Base-by-base conservation (phyloP, 352 stramenopile genomes). In the Phytophthora pseudosyringae region DNA sequence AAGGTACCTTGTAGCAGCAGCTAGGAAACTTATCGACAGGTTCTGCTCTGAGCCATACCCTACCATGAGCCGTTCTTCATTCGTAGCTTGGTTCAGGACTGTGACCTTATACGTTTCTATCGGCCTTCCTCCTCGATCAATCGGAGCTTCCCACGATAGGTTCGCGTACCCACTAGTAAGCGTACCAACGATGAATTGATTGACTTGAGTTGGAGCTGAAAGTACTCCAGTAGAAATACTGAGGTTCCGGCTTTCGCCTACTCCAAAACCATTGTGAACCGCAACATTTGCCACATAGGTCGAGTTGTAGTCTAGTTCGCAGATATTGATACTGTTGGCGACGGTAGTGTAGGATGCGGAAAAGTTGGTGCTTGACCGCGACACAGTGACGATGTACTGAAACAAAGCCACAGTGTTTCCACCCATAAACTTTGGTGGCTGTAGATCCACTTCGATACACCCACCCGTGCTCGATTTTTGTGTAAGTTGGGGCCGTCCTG, bases 121-220 rank as follows among this genome's bases (percentile, higher is more conserved):
- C 1, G 59, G 9, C 4, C 51, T 13, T 0, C 79, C 79, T 11
- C 79, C 79, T 16, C 47, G 52, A 52, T 83, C 73, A 5, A 69
- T 0, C 3, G 79, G 74, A 9, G 58, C 10, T 9, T 57, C 25
- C 79, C 79, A 88, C 6, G 15, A 53, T 15, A 88, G 10, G 0
- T 50, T 44, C 3, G 57, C 49, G 25, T 45, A 69, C 7, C 79
- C 79, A 44, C 74, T 76, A 1, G 64, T 69, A 35, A 71, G 29
- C 16, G 25, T 28, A 15, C 36, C 8, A 4, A 44, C 9, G 5
- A 31, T 26, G 4, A 88, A 45, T 12, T 56, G 48, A 8, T 46
- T 5, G 12, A 84, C 56, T 25, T 25, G 11, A 32, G 43, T 61
- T 44, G 80, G 77, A 4, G 47, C 10, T 32, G 46, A 71, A 43